Percentiles rank a stretch among this genome's conserved stretches.
Evolutionary conservation across 2,329 filamentous ascomycete genomes (phyloP).

Genomic region (Paecilomyces fulvus): DNA sequence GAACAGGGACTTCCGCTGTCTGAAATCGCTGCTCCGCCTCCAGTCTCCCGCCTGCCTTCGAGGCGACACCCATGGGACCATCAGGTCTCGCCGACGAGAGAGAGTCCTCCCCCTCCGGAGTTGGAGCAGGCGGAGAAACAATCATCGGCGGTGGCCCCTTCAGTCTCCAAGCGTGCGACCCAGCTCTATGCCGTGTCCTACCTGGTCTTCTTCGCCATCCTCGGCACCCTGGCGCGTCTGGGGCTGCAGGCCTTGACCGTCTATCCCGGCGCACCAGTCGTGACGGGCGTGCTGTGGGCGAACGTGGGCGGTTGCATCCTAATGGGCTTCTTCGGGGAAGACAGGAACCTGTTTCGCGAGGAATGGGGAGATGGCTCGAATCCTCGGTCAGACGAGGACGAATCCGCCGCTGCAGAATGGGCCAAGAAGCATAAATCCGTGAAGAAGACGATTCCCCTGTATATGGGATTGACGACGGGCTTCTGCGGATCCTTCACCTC

Average conservation of each 20-base stretch:
- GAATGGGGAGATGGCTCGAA: slow-evolving; percentile 46
- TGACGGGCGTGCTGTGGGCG: slow-evolving; percentile 73
- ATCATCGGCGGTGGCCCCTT: slow-evolving; percentile 8
- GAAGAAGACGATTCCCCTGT: slow-evolving; percentile 83
- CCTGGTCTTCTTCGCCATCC: slow-evolving; percentile 73
- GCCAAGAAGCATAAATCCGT: slow-evolving; percentile 49
- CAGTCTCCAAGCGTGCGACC: slow-evolving; percentile 45
- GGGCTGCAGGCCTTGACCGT: slow-evolving; percentile 70
- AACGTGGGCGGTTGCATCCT: slow-evolving; percentile 74
- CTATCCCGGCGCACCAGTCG: slow-evolving; percentile 68
- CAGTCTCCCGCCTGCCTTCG: slow-evolving; percentile 34
- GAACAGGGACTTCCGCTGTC: slow-evolving; percentile 12
- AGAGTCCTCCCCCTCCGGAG: slow-evolving; percentile 6
- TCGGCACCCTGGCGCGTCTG: slow-evolving; percentile 75
- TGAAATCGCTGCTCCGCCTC: slow-evolving; percentile 28
- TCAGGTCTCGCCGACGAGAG: slow-evolving; percentile 10
- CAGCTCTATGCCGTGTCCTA: slow-evolving; percentile 68
- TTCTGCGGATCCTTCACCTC: slow-evolving; percentile 88
- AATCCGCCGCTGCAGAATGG: slow-evolving; percentile 27
- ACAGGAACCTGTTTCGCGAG: slow-evolving; percentile 63
- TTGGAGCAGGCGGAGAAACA: slow-evolving; percentile 1
- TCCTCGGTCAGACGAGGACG: slow-evolving; percentile 12
- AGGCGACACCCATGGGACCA: slow-evolving; percentile 26
- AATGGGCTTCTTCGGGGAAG: slow-evolving; percentile 79
- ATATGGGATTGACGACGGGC: slow-evolving; percentile 76